These are phyloP conservation scores for Sarocladiaceae sp. DNA, from an alignment of 2,329 filamentous ascomycete genomes.

Conservation along the genomic window DNA sequence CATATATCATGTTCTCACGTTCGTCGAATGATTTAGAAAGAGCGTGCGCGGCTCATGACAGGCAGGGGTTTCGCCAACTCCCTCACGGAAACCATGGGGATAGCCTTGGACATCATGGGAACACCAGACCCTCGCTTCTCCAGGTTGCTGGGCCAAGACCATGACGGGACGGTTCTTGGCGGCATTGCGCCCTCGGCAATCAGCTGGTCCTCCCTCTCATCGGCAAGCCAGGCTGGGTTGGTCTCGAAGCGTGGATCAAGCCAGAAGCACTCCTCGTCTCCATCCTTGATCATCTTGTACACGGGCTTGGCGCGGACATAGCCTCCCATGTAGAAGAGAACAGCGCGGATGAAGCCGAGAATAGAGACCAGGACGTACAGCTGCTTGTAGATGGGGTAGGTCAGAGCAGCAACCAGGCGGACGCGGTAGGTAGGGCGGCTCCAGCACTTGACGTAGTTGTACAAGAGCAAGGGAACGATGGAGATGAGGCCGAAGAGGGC, in stretches of 20 bases:
- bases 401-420: neutral
- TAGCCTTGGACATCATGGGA: neutral
- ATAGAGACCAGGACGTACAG: neutral
- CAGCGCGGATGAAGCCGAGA: neutral
- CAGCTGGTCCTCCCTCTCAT: neutral
- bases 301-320: neutral
- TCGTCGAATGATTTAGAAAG: slow-evolving; percentile 3
- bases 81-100: neutral
- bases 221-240: neutral
- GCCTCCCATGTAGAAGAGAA: slow-evolving; percentile 2
- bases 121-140: neutral
- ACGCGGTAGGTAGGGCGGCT: neutral
- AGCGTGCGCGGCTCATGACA: neutral
- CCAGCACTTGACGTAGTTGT: slow-evolving; percentile 3
- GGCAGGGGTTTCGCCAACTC: neutral
- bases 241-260: neutral
- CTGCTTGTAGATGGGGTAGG: slow-evolving; percentile 1
- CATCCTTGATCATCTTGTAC: neutral
- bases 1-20: neutral
- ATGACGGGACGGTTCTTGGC: neutral
- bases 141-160: neutral
- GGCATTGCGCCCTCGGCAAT: neutral
- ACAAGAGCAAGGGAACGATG: neutral
- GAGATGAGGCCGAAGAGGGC: neutral
- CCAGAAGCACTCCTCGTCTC: neutral